Conservation (phyloP, 208 protist genomes). For the Crithidia sp. region DNA sequence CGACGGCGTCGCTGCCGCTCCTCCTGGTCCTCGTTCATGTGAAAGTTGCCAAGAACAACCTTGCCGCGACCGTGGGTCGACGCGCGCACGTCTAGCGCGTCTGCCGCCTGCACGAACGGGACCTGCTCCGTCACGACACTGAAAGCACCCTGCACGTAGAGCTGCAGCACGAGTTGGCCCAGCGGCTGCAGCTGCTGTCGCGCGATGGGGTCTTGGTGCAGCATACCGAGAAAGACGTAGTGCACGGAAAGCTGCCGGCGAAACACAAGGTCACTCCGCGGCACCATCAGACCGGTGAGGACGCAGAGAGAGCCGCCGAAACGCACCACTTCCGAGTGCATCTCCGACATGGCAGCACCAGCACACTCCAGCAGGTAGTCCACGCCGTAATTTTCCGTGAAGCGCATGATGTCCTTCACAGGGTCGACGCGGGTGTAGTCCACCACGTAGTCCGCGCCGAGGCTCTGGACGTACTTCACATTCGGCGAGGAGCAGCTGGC, state of each 20-base stretch:
- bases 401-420: constrained; percentile 48
- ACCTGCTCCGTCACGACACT: constrained; percentile 58
- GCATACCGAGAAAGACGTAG: constrained; percentile 60
- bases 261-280: constrained; percentile 50
- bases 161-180: constrained; percentile 36
- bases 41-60: constrained; percentile 66
- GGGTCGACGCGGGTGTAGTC: constrained; percentile 72
- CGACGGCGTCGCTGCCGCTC: constrained; percentile 30
- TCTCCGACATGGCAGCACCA: constrained; percentile 36
- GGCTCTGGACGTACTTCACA: constrained; percentile 50
- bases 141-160: constrained; percentile 66
- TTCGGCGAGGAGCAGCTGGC: constrained; percentile 68
- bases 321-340: constrained; percentile 53
- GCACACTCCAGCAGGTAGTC: constrained; percentile 83
- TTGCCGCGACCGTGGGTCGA: constrained; percentile 65
- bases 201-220: constrained; percentile 39
- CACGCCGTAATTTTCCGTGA: constrained; percentile 72
- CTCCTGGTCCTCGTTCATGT: constrained; percentile 38
- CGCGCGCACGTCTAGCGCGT: constrained; percentile 52
- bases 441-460: constrained; percentile 74
- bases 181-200: constrained; percentile 51
- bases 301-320: constrained; percentile 77
- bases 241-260: constrained; percentile 63
- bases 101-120: constrained; percentile 40
- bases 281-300: constrained; percentile 41